phyloP scores from a whole-genome alignment of 306 rosid genomes.

The Canavalia ensiformis region DNA sequence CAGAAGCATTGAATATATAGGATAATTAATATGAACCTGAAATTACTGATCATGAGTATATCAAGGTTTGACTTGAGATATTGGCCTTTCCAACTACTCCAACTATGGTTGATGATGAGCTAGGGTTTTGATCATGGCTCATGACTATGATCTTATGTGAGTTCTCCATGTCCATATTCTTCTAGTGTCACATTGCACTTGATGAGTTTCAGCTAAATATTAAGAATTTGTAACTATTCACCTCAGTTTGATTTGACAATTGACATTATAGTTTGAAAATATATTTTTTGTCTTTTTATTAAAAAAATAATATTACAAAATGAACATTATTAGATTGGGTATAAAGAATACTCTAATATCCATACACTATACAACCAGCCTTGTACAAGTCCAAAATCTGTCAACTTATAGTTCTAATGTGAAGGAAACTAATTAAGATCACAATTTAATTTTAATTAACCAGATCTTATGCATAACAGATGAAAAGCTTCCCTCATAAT shows the following conservation, averaged over 20 bases:
- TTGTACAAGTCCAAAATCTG: no score
- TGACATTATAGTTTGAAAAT: no score
- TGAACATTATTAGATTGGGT: no score
- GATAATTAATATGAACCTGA: neutral
- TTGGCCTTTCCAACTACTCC: neutral
- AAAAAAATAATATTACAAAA: no score
- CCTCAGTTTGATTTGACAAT: neutral
- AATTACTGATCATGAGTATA: neutral
- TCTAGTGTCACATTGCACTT: neutral
- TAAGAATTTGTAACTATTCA: neutral
- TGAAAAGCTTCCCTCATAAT: no score
- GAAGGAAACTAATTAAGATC: no score
- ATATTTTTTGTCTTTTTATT: no score
- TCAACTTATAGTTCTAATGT: no score
- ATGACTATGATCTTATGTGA: neutral
- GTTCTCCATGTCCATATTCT: neutral
- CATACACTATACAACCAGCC: no score
- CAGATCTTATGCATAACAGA: no score
- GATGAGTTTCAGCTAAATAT: neutral
- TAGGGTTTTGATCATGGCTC: neutral
- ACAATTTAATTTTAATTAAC: no score
- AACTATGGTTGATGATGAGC: neutral
- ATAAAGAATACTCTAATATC: no score
- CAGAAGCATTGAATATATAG: neutral
- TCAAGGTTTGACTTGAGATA: neutral